Percentiles rank a stretch among this genome's conserved stretches.
phyloP scores from a whole-genome alignment of 371 early-diverging fungal genomes.

The Lichtheimia ornata region DNA sequence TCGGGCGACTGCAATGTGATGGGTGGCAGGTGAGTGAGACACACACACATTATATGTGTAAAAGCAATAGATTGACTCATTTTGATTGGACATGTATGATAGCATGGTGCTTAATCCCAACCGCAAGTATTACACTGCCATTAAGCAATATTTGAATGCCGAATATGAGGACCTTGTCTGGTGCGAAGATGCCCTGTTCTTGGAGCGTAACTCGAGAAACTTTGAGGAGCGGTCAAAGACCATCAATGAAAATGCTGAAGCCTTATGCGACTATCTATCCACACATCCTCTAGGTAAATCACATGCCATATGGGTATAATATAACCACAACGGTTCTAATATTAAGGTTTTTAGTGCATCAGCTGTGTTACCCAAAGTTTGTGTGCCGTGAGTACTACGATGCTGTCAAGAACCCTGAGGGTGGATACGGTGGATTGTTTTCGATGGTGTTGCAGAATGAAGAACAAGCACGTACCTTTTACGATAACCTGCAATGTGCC shows the following conservation, averaged over 20 bases:
- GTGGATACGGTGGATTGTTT: conserved; percentile 91
- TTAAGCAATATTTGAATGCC: conserved; percentile 54
- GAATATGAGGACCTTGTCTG: conserved; percentile 86
- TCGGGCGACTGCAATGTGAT: conserved; percentile 96
- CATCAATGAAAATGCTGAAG: conserved; percentile 83
- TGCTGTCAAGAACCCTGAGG: conserved; percentile 53
- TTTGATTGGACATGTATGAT: conserved; percentile 1
- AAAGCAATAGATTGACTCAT: neutral
- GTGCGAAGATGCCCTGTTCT: conserved; percentile 90
- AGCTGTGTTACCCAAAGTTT: conserved; percentile 87
- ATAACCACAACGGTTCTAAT: neutral
- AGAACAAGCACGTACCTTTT: conserved; percentile 71
- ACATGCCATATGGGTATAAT: conserved; percentile 2
- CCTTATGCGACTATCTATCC: conserved; percentile 70
- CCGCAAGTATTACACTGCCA: conserved; percentile 49
- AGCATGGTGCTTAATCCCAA: conserved; percentile 86
- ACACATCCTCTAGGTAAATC: conserved; percentile 64
- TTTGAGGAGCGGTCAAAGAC: conserved; percentile 70
- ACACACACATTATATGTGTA: neutral
- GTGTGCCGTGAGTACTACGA: conserved; percentile 69
- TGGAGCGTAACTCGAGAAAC: conserved; percentile 93
- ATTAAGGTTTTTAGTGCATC: conserved; percentile 50
- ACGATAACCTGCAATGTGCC: conserved; percentile 74
- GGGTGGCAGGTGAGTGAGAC: conserved; percentile 79
- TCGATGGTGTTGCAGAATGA: conserved; percentile 74